A percentile compares a stretch with the other conserved stretches of the same genome.
Conservation (phyloP, 768 basidiomycete species). For the Lactarius sp. region DNA sequence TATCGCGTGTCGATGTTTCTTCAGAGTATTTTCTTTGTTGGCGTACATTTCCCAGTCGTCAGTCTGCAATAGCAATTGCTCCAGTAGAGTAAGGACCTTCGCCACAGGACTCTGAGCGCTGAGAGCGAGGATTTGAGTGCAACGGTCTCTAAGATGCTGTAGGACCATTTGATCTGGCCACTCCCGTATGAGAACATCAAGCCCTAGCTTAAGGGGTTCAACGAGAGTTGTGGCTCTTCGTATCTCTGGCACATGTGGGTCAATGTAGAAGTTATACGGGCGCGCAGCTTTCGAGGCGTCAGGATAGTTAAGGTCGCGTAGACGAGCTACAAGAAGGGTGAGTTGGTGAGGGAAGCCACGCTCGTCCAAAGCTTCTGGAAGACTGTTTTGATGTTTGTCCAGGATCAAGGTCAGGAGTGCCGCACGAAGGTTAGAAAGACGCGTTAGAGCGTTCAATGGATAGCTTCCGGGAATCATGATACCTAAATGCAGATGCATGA, state of each 20-base stretch:
- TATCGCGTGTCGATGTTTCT: slow-evolving; percentile 56
- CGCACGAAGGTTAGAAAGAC: slow-evolving; percentile 21
- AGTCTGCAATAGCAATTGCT: slow-evolving; percentile 78
- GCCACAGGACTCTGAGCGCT: slow-evolving; percentile 70
- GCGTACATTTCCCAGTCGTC: slow-evolving; percentile 97
- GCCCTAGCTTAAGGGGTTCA: slow-evolving; percentile 44
- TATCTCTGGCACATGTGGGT: slow-evolving; percentile 68
- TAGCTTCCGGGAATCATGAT: slow-evolving; percentile 33
- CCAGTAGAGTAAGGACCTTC: slow-evolving; percentile 73
- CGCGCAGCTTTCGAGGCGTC: slow-evolving; percentile 5
- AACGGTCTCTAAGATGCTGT: slow-evolving; percentile 73
- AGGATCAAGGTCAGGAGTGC: slow-evolving; percentile 22
- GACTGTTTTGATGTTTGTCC: slow-evolving; percentile 5
- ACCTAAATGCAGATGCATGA: slow-evolving; percentile 46
- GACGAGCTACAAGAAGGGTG: slow-evolving; percentile 41
- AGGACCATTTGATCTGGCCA: slow-evolving; percentile 99
- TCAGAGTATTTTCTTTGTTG: slow-evolving; percentile 84
- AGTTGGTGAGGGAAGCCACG: slow-evolving; percentile 50
- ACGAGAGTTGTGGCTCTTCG: slow-evolving; percentile 55
- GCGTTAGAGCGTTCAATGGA: slow-evolving; percentile 32
- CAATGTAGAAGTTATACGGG: slow-evolving; percentile 73
- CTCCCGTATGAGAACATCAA: slow-evolving; percentile 57
- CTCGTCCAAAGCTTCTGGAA: slow-evolving; percentile 41
- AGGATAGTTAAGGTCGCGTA: slow-evolving; percentile 33
- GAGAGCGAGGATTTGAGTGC: slow-evolving; percentile 57